These are phyloP conservation scores for Chaetomium fimeti DNA, from an alignment of 495 filamentous ascomycete species.

Conservation along the genomic window DNA sequence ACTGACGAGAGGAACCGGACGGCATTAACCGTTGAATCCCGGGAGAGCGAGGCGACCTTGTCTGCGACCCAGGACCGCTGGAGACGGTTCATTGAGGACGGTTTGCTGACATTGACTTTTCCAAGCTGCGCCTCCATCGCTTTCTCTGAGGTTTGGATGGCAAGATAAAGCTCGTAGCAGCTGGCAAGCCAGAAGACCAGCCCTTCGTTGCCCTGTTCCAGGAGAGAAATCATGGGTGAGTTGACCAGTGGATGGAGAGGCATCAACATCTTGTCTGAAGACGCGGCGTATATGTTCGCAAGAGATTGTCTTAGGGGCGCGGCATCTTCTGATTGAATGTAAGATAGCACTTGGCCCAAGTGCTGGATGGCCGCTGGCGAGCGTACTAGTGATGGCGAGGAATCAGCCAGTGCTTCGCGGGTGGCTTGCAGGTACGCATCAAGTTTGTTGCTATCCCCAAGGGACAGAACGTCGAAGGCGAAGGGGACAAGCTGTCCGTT, in stretches of 20 bases:
- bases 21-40: constrained; percentile 60
- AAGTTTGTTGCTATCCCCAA: constrained; percentile 37
- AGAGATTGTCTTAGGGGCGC: constrained; percentile 31
- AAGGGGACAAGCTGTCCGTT: constrained; percentile 25
- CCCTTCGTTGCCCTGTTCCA: constrained; percentile 34
- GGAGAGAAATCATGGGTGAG: constrained; percentile 49
- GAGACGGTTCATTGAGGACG: constrained; percentile 64
- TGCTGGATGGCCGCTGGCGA: constrained; percentile 24
- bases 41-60: constrained; percentile 58
- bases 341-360: constrained; percentile 26
- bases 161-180: constrained; percentile 53
- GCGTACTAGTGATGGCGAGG: constrained; percentile 22
- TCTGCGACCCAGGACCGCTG: constrained; percentile 63
- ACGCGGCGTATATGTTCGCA: constrained; percentile 25
- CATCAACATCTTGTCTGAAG: constrained; percentile 43
- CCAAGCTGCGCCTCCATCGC: constrained; percentile 36
- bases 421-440: constrained; percentile 31
- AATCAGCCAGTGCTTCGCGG: constrained; percentile 15
- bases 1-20: constrained; percentile 42
- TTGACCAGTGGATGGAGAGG: constrained; percentile 66
- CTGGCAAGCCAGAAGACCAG: constrained; percentile 46
- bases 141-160: constrained; percentile 39
- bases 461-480: constrained; percentile 40
- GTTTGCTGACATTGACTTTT: constrained; percentile 47
- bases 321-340: constrained; percentile 32